These are phyloP conservation scores for Helminthosporium solani DNA, from an alignment of 2,329 filamentous ascomycete species.

Conservation along the genomic window DNA sequence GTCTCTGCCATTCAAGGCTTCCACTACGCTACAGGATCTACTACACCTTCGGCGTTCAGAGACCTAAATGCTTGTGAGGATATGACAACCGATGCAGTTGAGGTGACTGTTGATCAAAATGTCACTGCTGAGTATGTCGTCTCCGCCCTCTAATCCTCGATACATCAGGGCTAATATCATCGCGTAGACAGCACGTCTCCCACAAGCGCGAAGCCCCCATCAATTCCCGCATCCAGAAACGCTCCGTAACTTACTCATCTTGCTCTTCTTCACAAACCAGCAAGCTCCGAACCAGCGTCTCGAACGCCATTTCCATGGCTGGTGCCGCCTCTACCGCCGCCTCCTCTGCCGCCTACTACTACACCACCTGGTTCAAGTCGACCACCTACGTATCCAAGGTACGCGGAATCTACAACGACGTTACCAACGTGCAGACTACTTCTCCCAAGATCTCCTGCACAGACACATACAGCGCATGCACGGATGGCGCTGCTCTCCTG, in stretches of 20 bases:
- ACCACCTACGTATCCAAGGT: constrained; percentile 15
- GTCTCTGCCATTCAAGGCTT: constrained; percentile 14
- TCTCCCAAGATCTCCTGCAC: constrained; percentile 17
- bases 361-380: constrained; percentile 19
- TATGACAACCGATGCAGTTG: constrained; percentile 6
- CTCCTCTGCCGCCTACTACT: constrained; percentile 11
- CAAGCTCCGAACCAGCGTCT: constrained; percentile 11
- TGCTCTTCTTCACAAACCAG: constrained; percentile 15
- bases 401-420: constrained; percentile 13
- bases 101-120: constrained; percentile 9
- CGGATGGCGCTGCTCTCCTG: constrained; percentile 12
- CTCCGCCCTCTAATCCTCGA: too few species aligned
- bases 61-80: constrained; percentile 9
- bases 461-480: constrained; percentile 13
- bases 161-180: too few species aligned
- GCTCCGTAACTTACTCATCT: constrained; percentile 15
- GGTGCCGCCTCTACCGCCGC: constrained; percentile 14
- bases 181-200: constrained; percentile 14
- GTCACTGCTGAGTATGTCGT: constrained; percentile 7
- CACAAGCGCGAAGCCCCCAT: constrained; percentile 11
- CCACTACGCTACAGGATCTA: constrained; percentile 11
- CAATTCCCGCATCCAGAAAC: constrained; percentile 15
- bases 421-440: constrained; percentile 15
- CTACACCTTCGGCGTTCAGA: constrained; percentile 5
- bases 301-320: constrained; percentile 16